phyloP scores from a whole-genome alignment of 202 grass and related monocot genomes.

The Musa balbisiana region DNA sequence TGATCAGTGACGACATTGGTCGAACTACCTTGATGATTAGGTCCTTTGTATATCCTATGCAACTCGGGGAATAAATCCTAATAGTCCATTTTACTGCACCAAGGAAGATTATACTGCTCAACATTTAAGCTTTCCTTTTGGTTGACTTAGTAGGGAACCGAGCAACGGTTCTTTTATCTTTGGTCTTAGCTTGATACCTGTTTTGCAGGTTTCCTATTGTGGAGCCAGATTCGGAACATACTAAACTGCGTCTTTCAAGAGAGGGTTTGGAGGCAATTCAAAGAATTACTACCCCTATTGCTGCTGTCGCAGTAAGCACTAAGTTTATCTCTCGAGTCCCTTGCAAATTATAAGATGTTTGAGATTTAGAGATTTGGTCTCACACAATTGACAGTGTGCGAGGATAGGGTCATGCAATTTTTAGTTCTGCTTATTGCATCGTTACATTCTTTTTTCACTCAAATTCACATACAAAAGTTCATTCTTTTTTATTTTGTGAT shows the following conservation, averaged over 20 bases:
- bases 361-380: neutral
- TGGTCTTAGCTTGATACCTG: neutral
- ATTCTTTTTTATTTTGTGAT: too few relatives aligned
- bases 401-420: neutral
- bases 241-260: conserved; percentile 62
- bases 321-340: too few relatives aligned
- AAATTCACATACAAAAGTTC: neutral
- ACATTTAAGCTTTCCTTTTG: neutral
- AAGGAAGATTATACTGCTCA: too few relatives aligned
- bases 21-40: too few relatives aligned
- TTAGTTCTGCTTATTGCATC: neutral
- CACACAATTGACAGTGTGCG: neutral
- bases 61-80: too few relatives aligned
- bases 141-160: neutral
- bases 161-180: neutral
- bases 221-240: conserved; percentile 80
- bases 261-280: conserved; percentile 80
- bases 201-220: conserved; percentile 78
- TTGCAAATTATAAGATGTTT: too few relatives aligned
- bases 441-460: neutral
- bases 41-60: too few relatives aligned
- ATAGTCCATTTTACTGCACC: too few relatives aligned
- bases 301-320: conserved; percentile 54
- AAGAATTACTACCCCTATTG: conserved; percentile 66
- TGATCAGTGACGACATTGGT: too few relatives aligned